Evolutionary conservation across 176 grass and related monocot genomes (phyloP).

Genomic region (Metroxylon sagu): DNA sequence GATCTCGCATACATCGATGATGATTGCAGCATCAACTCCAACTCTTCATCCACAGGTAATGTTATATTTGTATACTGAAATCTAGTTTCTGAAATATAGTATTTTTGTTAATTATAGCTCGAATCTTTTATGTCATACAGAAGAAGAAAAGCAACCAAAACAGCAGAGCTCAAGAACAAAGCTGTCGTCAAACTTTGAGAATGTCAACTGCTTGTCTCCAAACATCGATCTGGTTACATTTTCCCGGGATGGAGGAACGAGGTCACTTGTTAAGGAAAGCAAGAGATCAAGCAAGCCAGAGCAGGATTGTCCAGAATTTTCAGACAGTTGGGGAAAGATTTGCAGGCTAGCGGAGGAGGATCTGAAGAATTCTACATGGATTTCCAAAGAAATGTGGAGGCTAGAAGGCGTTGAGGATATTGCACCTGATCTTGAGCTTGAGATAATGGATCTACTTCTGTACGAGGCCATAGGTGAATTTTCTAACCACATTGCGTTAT

Average conservation of each 20-base stretch:
- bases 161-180: slow-evolving; percentile 24
- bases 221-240: too few species aligned
- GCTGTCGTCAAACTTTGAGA: slow-evolving; percentile 1
- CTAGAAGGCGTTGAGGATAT: slow-evolving; percentile 2
- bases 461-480: slow-evolving; percentile 27
- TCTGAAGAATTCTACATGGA: slow-evolving; percentile 18
- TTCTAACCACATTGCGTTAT: not conserved
- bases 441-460: slow-evolving; percentile 33
- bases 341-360: slow-evolving; percentile 34
- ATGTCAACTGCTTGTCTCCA: not conserved
- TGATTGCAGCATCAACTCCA: slow-evolving; percentile 8
- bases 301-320: not conserved
- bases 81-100: too few species aligned
- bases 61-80: too few species aligned
- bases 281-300: slow-evolving; percentile 5
- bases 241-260: too few species aligned
- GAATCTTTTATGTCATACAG: slow-evolving; percentile 6
- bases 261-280: too few species aligned
- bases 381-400: not conserved
- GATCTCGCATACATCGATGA: slow-evolving; percentile 21
- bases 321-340: slow-evolving; percentile 15
- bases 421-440: slow-evolving; percentile 9
- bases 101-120: too few species aligned
- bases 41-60: slow-evolving; percentile 43
- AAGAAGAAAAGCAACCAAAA: slow-evolving; percentile 13